Evolutionary conservation across 441 rosid species (phyloP).

Genomic region (Rhodomyrtus psidioides): DNA sequence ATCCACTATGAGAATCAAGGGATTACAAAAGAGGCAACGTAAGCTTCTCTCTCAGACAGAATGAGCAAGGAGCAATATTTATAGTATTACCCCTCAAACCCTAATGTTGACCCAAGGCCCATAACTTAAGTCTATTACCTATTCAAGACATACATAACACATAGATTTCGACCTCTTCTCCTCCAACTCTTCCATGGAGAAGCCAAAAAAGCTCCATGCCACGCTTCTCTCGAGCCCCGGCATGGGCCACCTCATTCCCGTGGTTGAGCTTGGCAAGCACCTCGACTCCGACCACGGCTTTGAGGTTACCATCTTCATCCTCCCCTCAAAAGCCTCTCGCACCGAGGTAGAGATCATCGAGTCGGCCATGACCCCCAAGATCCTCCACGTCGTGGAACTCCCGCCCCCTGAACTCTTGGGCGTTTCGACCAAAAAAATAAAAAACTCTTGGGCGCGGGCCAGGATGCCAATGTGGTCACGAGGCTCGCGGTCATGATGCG

Average conservation of each 20-base stretch:
- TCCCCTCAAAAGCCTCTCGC: background rate
- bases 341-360: background rate
- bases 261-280: background rate
- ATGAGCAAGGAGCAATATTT: too few species aligned
- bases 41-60: too few species aligned
- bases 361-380: background rate
- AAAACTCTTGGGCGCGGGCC: too few species aligned
- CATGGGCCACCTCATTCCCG: background rate
- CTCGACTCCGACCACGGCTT: background rate
- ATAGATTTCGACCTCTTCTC: background rate
- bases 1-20: too few species aligned
- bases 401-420: background rate
- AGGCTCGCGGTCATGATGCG: constrained; percentile 21
- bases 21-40: too few species aligned
- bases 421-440: too few species aligned
- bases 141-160: too few species aligned
- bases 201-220: background rate
- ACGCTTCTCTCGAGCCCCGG: background rate
- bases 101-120: too few species aligned
- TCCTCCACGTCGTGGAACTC: background rate
- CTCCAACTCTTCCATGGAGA: background rate
- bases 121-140: too few species aligned
- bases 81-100: too few species aligned
- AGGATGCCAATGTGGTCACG: background rate
- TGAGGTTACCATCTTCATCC: background rate